Conservation (phyloP, 306 rosid species). For the Abrus pulchellus region DNA sequence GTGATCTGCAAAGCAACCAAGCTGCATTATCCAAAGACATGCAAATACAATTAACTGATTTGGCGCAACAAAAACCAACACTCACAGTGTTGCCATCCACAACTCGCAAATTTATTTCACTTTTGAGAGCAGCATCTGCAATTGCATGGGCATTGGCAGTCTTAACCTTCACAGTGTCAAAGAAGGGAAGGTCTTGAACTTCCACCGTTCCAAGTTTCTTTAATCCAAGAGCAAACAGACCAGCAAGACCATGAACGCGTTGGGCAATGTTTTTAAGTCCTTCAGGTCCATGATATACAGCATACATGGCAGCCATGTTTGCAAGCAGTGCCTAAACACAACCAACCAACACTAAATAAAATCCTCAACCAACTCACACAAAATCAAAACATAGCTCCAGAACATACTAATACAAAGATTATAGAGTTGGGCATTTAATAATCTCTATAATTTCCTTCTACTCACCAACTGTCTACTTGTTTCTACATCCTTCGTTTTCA, state of each 20-base stretch:
- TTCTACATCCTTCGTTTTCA: too few relatives aligned
- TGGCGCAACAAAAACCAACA: slow-evolving; percentile 29
- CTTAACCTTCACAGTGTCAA: slow-evolving; percentile 93
- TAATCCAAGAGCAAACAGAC: slow-evolving; percentile 83
- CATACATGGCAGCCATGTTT: slow-evolving; percentile 99
- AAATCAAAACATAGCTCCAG: slow-evolving; percentile 9
- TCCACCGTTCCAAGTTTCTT: slow-evolving; percentile 90
- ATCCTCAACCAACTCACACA: slow-evolving; percentile 43
- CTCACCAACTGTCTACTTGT: too few relatives aligned
- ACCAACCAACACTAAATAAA: slow-evolving; percentile 41
- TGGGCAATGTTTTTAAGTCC: slow-evolving; percentile 88
- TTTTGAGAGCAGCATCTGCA: slow-evolving; percentile 77
- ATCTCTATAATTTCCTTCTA: too few relatives aligned
- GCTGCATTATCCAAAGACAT: slow-evolving; percentile 44
- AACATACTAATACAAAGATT: slow-evolving; percentile 4
- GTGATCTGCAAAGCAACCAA: slow-evolving; percentile 77
- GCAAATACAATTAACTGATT: slow-evolving; percentile 34
- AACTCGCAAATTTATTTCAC: slow-evolving; percentile 77
- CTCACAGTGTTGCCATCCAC: slow-evolving; percentile 86
- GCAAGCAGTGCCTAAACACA: slow-evolving; percentile 89
- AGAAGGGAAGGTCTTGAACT: slow-evolving; percentile 94
- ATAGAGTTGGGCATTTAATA: too few relatives aligned
- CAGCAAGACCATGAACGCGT: slow-evolving; percentile 97
- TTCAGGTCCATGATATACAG: slow-evolving; percentile 98
- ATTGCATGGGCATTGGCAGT: slow-evolving; percentile 74